Conservation (phyloP, 495 filamentous ascomycete species). For the Margaritispora aquatica region DNA sequence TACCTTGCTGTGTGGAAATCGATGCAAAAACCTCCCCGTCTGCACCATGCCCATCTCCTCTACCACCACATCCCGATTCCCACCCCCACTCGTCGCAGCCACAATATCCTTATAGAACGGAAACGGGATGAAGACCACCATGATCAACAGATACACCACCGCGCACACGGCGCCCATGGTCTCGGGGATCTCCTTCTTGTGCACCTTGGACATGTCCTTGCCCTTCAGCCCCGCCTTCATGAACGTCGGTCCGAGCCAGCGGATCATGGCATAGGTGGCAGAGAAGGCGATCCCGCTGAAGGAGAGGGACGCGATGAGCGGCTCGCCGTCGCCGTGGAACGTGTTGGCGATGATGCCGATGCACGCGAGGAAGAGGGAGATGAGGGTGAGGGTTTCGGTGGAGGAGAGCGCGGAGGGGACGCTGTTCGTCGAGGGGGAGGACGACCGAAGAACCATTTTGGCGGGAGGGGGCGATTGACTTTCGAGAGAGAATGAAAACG, state of each 20-base stretch:
- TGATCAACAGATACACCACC: slow-evolving; percentile 77
- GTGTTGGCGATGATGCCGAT: slow-evolving; percentile 73
- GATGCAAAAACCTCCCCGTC: slow-evolving; percentile 73
- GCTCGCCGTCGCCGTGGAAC: slow-evolving; percentile 79
- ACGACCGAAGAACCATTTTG: slow-evolving; percentile 1
- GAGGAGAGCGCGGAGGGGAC: slow-evolving; percentile 44
- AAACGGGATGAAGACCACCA: slow-evolving; percentile 92
- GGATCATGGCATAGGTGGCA: slow-evolving; percentile 72
- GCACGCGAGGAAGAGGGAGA: slow-evolving; percentile 62
- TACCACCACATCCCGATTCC: slow-evolving; percentile 79
- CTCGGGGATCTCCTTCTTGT: slow-evolving; percentile 76
- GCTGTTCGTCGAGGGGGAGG: slow-evolving; percentile 5
- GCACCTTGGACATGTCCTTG: slow-evolving; percentile 77
- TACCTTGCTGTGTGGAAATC: slow-evolving; percentile 93
- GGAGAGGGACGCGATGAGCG: slow-evolving; percentile 80
- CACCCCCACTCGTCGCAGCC: slow-evolving; percentile 88
- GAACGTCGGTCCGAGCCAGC: slow-evolving; percentile 91
- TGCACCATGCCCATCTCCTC: slow-evolving; percentile 49
- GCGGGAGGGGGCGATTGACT: background rate
- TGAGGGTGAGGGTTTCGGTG: slow-evolving; percentile 64
- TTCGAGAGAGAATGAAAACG: background rate
- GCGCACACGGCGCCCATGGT: slow-evolving; percentile 97
- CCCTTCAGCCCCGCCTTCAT: slow-evolving; percentile 87
- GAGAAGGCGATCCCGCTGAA: slow-evolving; percentile 81
- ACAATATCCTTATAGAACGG: slow-evolving; percentile 98